These are phyloP conservation scores for Escovopsis weberi DNA, from an alignment of 2,329 filamentous ascomycete species.

Conservation along the genomic window DNA sequence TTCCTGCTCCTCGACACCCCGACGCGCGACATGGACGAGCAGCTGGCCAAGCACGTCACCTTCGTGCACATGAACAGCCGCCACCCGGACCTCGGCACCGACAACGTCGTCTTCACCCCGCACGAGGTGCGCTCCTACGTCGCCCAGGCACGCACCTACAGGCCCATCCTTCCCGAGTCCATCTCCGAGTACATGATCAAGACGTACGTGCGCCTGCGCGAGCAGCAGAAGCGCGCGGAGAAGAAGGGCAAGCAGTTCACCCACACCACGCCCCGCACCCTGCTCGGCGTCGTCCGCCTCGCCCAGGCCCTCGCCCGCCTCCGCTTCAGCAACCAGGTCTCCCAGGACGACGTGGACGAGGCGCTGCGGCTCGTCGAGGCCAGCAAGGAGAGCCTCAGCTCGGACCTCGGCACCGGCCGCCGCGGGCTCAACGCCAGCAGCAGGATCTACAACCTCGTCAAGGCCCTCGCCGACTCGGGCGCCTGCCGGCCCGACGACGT, in stretches of 20 bases:
- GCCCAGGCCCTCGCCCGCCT: conserved; percentile 87
- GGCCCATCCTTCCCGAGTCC: conserved; percentile 68
- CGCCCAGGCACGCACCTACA: conserved; percentile 77
- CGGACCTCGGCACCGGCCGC: conserved; percentile 45
- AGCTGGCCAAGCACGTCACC: conserved; percentile 88
- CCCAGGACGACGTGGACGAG: conserved; percentile 90
- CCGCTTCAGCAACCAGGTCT: conserved; percentile 72
- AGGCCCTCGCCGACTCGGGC: conserved; percentile 71
- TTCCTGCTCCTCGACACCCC: conserved; percentile 96
- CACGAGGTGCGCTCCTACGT: conserved; percentile 94
- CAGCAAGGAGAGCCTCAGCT: conserved; percentile 78
- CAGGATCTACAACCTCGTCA: conserved; percentile 91
- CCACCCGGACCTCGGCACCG: conserved; percentile 59
- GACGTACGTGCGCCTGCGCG: conserved; percentile 88
- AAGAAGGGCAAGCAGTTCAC: conserved; percentile 83
- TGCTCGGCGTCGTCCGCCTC: conserved; percentile 83
- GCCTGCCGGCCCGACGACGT: conserved; percentile 63
- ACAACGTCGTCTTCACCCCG: conserved; percentile 67
- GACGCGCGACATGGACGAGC: conserved; percentile 75
- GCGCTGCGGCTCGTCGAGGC: conserved; percentile 82
- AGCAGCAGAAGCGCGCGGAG: conserved; percentile 83
- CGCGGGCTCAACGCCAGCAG: conserved; percentile 67
- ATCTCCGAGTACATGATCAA: conserved; percentile 96
- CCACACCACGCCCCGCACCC: conserved; percentile 84
- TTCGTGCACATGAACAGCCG: conserved; percentile 95